phyloP scores from a whole-genome alignment of 495 filamentous ascomycete species.

The Chaetomium fimeti region DNA sequence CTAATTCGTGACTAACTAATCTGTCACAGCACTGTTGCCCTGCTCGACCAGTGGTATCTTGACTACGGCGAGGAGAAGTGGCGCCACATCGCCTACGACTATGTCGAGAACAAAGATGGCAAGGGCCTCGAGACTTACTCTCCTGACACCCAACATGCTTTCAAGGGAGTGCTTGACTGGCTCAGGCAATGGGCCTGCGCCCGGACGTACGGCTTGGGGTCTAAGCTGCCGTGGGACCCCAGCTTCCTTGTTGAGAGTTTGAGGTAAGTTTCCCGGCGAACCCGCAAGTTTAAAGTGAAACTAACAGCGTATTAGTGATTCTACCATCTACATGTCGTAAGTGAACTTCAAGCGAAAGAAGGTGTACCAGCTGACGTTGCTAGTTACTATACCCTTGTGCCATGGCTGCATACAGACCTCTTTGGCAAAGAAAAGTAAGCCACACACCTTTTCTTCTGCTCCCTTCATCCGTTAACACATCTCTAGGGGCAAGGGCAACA shows the following conservation, averaged over 20 bases:
- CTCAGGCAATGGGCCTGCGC: constrained; percentile 95
- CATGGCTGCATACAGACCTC: constrained; percentile 74
- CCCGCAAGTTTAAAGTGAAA: neutral
- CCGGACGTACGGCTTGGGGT: constrained; percentile 86
- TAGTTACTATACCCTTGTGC: constrained; percentile 86
- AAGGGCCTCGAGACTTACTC: constrained; percentile 74
- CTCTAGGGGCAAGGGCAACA: constrained; percentile 52
- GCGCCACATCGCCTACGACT: constrained; percentile 64
- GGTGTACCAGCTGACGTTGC: neutral
- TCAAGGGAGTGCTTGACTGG: constrained; percentile 84
- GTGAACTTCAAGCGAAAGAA: neutral
- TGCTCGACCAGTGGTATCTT: constrained; percentile 94
- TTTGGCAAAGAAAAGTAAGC: constrained; percentile 63
- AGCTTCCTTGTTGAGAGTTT: constrained; percentile 81
- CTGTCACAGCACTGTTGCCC: constrained; percentile 71
- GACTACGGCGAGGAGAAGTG: constrained; percentile 90
- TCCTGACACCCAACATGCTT: constrained; percentile 75
- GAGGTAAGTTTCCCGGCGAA: neutral
- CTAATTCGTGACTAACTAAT: neutral
- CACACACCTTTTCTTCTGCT: neutral
- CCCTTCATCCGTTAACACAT: neutral
- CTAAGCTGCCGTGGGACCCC: constrained; percentile 92
- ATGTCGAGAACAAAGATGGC: constrained; percentile 62
- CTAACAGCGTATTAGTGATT: constrained; percentile 67
- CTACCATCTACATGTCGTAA: constrained; percentile 83